phyloP scores from a whole-genome alignment of 1,284 basidiomycete species.

The Pseudozyma sp. region DNA sequence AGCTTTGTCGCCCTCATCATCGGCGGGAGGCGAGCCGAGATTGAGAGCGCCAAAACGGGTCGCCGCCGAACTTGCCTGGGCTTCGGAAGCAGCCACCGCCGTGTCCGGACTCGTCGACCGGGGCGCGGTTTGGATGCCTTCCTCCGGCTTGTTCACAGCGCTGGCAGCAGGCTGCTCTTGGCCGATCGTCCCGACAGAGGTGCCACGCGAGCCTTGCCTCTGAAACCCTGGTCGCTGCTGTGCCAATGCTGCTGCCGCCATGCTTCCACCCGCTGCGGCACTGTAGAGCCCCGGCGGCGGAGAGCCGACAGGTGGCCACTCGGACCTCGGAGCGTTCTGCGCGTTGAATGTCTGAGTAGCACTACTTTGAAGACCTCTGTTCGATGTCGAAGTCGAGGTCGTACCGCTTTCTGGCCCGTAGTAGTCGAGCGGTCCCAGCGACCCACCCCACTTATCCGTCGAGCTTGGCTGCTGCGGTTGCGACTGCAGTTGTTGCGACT shows the following conservation, averaged over 20 bases:
- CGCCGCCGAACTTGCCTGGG: conserved; percentile 14
- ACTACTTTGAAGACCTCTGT: conserved; percentile 7
- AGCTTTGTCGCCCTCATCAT: conserved; percentile 23
- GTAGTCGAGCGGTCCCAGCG: conserved; percentile 60
- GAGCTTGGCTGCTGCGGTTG: conserved; percentile 15
- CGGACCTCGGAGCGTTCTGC: conserved; percentile 30
- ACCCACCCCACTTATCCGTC: conserved; percentile 53
- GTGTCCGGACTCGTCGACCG: conserved; percentile 33
- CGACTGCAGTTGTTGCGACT: conserved; percentile 12
- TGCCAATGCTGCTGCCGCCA: not conserved
- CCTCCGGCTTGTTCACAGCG: conserved; percentile 31
- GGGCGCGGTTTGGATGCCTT: conserved; percentile 30
- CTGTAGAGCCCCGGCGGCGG: conserved; percentile 46
- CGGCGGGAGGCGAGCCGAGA: conserved; percentile 44
- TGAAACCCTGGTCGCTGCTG: conserved; percentile 34
- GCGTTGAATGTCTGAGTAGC: conserved; percentile 10
- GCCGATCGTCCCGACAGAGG: conserved; percentile 10
- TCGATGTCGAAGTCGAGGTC: conserved; percentile 21
- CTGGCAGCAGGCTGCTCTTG: conserved; percentile 11
- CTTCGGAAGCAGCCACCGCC: conserved; percentile 1
- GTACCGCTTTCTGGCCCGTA: conserved; percentile 45
- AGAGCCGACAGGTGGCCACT: conserved; percentile 54
- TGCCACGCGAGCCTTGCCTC: conserved; percentile 40
- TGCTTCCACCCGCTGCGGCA: not conserved
- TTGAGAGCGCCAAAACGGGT: conserved; percentile 53